phyloP scores from a whole-genome alignment of 768 basidiomycete species.

The Phylloporus scabripes region DNA sequence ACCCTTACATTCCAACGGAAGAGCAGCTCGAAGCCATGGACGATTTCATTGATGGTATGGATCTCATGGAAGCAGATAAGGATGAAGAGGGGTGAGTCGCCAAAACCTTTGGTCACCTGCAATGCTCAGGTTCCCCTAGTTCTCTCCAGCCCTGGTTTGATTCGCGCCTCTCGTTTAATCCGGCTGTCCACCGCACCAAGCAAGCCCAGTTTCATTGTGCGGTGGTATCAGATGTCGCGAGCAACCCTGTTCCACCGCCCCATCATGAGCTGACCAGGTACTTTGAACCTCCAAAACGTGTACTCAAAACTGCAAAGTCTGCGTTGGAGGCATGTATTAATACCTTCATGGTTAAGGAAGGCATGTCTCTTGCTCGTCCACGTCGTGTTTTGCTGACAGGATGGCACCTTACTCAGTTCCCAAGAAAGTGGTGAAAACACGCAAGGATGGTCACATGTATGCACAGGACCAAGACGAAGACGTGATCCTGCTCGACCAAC shows the following conservation, averaged over 20 bases:
- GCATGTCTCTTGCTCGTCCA: slow-evolving; percentile 32
- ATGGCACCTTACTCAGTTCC: slow-evolving; percentile 40
- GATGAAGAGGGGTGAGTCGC: slow-evolving; percentile 64
- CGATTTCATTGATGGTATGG: slow-evolving; percentile 82
- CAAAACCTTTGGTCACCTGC: background rate
- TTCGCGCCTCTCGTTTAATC: slow-evolving; percentile 74
- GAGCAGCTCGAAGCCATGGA: slow-evolving; percentile 81
- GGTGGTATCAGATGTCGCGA: slow-evolving; percentile 64
- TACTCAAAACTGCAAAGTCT: slow-evolving; percentile 54
- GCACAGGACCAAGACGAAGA: slow-evolving; percentile 59
- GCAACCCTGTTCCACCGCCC: slow-evolving; percentile 75
- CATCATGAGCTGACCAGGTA: slow-evolving; percentile 83
- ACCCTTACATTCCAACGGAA: slow-evolving; percentile 78
- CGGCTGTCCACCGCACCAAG: slow-evolving; percentile 84
- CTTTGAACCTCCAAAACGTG: slow-evolving; percentile 68
- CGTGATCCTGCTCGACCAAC: slow-evolving; percentile 49
- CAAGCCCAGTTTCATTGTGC: slow-evolving; percentile 91
- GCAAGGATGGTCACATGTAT: slow-evolving; percentile 58
- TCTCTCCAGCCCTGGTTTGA: slow-evolving; percentile 71
- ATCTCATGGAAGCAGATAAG: slow-evolving; percentile 70
- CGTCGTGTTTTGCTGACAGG: background rate
- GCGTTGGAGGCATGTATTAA: slow-evolving; percentile 58
- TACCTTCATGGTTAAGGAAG: slow-evolving; percentile 74
- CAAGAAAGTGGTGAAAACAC: slow-evolving; percentile 50
- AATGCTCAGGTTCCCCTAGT: slow-evolving; percentile 34